A percentile compares a stretch with the other conserved stretches of the same genome.
Conservation (phyloP, 176 grass and related monocot species). For the Raddia distichophylla region DNA sequence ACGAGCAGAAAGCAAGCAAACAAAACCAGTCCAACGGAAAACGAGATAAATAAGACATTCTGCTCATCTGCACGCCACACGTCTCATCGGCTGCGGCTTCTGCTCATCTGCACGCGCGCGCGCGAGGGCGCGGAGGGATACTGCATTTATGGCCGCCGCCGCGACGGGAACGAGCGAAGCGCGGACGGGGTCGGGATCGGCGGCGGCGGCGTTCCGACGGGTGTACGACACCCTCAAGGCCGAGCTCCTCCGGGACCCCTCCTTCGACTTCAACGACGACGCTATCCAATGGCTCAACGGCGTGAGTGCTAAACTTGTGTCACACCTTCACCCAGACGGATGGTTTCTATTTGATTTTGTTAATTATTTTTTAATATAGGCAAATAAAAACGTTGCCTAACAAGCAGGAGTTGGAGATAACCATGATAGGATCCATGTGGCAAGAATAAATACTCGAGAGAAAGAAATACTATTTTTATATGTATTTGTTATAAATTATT, state of each 20-base stretch:
- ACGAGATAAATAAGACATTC: slow-evolving; percentile 2
- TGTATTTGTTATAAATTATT: neutral
- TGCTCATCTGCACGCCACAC: neutral
- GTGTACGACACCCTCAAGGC: slow-evolving; percentile 37
- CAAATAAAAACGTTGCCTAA: too few species aligned
- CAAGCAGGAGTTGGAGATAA: neutral
- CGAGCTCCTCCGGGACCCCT: slow-evolving; percentile 34
- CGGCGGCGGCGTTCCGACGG: slow-evolving; percentile 36
- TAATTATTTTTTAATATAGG: too few species aligned
- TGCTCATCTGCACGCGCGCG: neutral
- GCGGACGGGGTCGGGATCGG: neutral
- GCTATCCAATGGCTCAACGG: slow-evolving; percentile 37
- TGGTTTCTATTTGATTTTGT: too few species aligned
- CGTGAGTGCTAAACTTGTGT: neutral
- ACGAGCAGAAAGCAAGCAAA: neutral
- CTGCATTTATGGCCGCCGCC: slow-evolving; percentile 29
- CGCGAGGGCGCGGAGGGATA: neutral
- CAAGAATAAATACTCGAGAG: neutral
- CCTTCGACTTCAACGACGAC: slow-evolving; percentile 43
- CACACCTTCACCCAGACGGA: too few species aligned
- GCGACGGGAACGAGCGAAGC: neutral
- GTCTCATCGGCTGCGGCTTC: neutral
- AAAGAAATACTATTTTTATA: neutral
- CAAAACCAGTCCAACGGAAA: neutral
- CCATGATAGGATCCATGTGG: neutral